Base-by-base conservation (phyloP, 73 alveolate genomes). In the Uronychia binucleata region DNA sequence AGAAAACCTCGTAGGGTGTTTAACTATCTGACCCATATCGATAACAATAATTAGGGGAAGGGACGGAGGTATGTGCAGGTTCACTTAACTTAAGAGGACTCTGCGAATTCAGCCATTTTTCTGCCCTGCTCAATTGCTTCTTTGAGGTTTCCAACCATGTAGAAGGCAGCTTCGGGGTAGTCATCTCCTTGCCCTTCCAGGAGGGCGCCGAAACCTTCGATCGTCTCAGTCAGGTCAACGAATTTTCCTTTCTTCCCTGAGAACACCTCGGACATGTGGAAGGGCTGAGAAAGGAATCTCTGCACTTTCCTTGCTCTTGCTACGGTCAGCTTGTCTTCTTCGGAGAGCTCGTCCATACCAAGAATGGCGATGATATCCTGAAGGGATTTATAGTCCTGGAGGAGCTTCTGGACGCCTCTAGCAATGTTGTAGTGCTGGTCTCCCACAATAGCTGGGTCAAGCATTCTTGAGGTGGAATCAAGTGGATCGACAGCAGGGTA, bases 401-500 rank as follows among this genome's bases (percentile, higher is more conserved):
- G 91, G 74, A 94, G 91, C 87, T 95, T 91, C 89, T 96, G 96
- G 46, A 94, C 97, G 33, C 97, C 98, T 88, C 97, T 94, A 34
- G 99, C 98, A 58, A 88, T 89, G 79, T 88, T 57, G 92, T 93
- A 94, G 83, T 94, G 98, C 57, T 77, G 77, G 33, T 94, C 94
- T 57, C 99, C 99, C 80, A 97, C 99, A 84, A 93, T 95, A 80
- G 98, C 86, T 35, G 99, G 98, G 94, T 96, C 99, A 75, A 97
- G 91, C 99, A 97, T 96, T 85, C 99, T 95, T 30, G 98, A 91
- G 88, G 98, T 95, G 26, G 99, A 97, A 83, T 96, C 99, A 82
- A 97, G 93, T 26, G 99, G 99, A 80, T 97, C 99, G 93, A 97
- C 99, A 28, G 99, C 99, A 57, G 99, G 99, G 89, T 97, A 97